Evolutionary conservation across 2,329 filamentous ascomycete genomes (phyloP).

Genomic region (Verticillium zaregamsianum): DNA sequence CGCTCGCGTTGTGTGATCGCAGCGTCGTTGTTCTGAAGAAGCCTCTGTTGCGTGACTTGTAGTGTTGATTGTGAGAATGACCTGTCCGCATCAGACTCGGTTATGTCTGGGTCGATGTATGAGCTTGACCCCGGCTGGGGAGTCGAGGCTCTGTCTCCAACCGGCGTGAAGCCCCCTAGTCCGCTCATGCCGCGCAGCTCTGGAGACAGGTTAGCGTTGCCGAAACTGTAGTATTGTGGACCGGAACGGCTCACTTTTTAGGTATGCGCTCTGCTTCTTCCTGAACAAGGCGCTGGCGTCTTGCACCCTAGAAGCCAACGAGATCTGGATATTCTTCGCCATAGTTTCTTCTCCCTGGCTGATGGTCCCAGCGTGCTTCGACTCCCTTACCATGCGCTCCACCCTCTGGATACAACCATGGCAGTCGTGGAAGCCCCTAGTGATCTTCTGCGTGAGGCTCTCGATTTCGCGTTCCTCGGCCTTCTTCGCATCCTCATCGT

Average conservation of each 20-base stretch:
- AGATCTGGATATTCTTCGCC: slow-evolving; percentile 94
- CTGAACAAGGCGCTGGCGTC: slow-evolving; percentile 88
- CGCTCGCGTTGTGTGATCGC: slow-evolving; percentile 88
- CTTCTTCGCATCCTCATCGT: slow-evolving; percentile 86
- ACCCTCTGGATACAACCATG: slow-evolving; percentile 85
- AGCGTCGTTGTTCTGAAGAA: slow-evolving; percentile 71
- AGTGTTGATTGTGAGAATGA: slow-evolving; percentile 88
- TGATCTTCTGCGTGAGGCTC: slow-evolving; percentile 83
- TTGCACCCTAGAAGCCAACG: slow-evolving; percentile 80
- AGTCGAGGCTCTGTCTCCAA: slow-evolving; percentile 48
- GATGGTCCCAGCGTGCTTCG: slow-evolving; percentile 66
- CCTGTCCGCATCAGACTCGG: slow-evolving; percentile 91
- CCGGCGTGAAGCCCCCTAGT: slow-evolving; percentile 44
- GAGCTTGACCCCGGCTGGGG: slow-evolving; percentile 36
- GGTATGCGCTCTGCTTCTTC: slow-evolving; percentile 95
- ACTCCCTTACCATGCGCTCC: slow-evolving; percentile 80
- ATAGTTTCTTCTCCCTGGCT: slow-evolving; percentile 86
- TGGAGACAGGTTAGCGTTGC: slow-evolving; percentile 27
- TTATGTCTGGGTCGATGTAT: slow-evolving; percentile 80
- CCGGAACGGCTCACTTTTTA: slow-evolving; percentile 66
- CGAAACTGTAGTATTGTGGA: slow-evolving; percentile 14
- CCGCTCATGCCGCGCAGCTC: slow-evolving; percentile 72
- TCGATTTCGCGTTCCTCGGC: slow-evolving; percentile 90
- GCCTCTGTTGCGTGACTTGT: slow-evolving; percentile 67
- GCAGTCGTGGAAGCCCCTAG: slow-evolving; percentile 82